A percentile compares a stretch with the other conserved stretches of the same genome.
Evolutionary conservation across 768 basidiomycete species (phyloP).

Genomic region (Lactarius hatsudake): DNA sequence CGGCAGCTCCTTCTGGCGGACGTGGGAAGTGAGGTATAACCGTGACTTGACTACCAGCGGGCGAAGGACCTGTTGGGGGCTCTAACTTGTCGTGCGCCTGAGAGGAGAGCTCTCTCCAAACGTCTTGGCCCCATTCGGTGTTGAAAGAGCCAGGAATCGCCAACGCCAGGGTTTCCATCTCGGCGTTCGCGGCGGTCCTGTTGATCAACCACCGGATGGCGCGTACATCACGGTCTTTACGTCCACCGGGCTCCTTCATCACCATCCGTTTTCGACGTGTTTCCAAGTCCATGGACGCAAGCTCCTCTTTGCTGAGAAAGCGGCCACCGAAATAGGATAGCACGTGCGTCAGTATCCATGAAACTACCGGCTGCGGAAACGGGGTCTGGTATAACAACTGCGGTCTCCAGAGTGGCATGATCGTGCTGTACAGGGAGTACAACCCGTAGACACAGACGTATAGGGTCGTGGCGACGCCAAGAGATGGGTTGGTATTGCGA

Average conservation of each 20-base stretch:
- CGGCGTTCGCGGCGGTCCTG: background rate
- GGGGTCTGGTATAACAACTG: background rate
- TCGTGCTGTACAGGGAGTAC: background rate
- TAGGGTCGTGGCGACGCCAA: background rate
- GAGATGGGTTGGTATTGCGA: background rate
- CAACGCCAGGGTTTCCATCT: background rate
- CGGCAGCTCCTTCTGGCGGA: background rate
- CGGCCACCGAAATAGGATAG: background rate
- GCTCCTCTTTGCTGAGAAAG: too few species aligned
- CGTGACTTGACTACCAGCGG: background rate
- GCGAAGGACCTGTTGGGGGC: too few species aligned
- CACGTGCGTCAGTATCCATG: too few species aligned
- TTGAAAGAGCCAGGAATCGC: conserved; percentile 8
- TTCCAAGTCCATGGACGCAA: background rate
- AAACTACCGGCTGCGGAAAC: too few species aligned
- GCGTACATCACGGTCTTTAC: conserved; percentile 1
- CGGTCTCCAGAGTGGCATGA: background rate
- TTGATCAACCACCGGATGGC: conserved; percentile 2
- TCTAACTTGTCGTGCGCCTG: background rate
- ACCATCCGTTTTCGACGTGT: background rate
- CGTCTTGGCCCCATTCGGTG: background rate
- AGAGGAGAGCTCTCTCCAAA: background rate
- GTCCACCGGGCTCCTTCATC: background rate
- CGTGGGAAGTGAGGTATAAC: fast-evolving
- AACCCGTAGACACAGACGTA: background rate